Conservation (phyloP, 352 stramenopile species). For the Phytophthora gonapodyides region DNA sequence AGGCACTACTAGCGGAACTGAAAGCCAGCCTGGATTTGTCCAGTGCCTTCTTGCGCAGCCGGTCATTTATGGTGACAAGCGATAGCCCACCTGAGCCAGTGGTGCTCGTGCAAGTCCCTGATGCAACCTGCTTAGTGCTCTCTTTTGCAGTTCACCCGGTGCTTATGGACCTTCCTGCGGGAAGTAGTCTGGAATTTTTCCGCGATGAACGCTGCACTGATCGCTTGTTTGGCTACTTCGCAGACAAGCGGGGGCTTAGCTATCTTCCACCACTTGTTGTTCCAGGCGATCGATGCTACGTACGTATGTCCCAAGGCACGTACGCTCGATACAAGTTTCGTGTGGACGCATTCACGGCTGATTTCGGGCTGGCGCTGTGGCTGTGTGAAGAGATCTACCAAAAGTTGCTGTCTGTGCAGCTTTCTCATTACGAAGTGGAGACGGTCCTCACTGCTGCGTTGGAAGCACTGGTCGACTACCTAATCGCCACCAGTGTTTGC, state of each 20-base stretch:
- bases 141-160: slow-evolving; percentile 82
- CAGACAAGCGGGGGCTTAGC: slow-evolving; percentile 69
- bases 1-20: slow-evolving; percentile 58
- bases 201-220: slow-evolving; percentile 62
- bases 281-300: slow-evolving; percentile 63
- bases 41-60: slow-evolving; percentile 48
- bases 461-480: slow-evolving; percentile 55
- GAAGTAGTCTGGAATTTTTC: slow-evolving; percentile 76
- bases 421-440: slow-evolving; percentile 67
- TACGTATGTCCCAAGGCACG: slow-evolving; percentile 59
- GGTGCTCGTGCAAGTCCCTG: slow-evolving; percentile 61
- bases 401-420: slow-evolving; percentile 50
- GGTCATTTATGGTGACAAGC: slow-evolving; percentile 67
- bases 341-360: slow-evolving; percentile 64
- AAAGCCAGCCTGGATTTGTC: slow-evolving; percentile 58
- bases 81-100: slow-evolving; percentile 69
- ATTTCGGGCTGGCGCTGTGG: slow-evolving; percentile 80
- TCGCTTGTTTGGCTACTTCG: slow-evolving; percentile 77
- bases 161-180: slow-evolving; percentile 76
- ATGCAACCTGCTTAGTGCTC: slow-evolving; percentile 70
- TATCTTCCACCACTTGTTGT: slow-evolving; percentile 69
- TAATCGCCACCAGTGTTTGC: slow-evolving; percentile 36
- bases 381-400: slow-evolving; percentile 71
- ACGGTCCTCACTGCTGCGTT: slow-evolving; percentile 56
- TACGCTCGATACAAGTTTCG: slow-evolving; percentile 86